Base-by-base conservation (phyloP, 2,329 filamentous ascomycete species). In the Xylaria sp. region DNA sequence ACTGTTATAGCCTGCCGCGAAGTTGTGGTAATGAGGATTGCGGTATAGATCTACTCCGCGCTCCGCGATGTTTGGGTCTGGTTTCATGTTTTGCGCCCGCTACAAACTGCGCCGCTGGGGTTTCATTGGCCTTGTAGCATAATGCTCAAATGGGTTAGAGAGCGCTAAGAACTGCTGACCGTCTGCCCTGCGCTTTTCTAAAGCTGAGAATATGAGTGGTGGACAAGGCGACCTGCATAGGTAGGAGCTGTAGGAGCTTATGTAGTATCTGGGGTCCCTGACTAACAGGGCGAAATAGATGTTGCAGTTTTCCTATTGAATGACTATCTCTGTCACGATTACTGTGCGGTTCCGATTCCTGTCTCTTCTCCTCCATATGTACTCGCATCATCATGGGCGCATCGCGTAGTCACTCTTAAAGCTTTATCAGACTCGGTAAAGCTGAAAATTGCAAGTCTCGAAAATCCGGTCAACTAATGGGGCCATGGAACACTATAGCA, bases 401-500 rank as follows among this genome's bases (percentile, higher is more conserved):
- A 2, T 45, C 39, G 39, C 39, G 34, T 6, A 7, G 34, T 7
- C 34, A 11, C 17, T 17, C 14, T 45, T 5, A 17, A 45, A 45
- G 17, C 39, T 14, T 45, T 45, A 45, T 11, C 12, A 45, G 12
- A n/a, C 5, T 17, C 12, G 14, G 39, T 45, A 36, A 36, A 36
- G 7, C 34, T 36, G 7, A 36, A 11, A 36, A 8, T 11, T 45
- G 17, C 39, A 17, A 5, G 12, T 17, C 39, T n/a, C 39, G 12
- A 45, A 45, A 45, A 45, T n/a, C 5, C 11, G 14, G 34, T 36
- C 11, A 36, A 36, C 34, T 11, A 36, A 36, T 36, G 7, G 6
- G 34, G 17, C 39, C 21, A 57, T 57, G 53, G 61, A 64, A 9
- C 19, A 30, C 36, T 64, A 64, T 45, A 57, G 53, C 30, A 34